These are phyloP conservation scores for Candida bentonensis DNA, from an alignment of 805 yeast genomes.

Conservation along the genomic window DNA sequence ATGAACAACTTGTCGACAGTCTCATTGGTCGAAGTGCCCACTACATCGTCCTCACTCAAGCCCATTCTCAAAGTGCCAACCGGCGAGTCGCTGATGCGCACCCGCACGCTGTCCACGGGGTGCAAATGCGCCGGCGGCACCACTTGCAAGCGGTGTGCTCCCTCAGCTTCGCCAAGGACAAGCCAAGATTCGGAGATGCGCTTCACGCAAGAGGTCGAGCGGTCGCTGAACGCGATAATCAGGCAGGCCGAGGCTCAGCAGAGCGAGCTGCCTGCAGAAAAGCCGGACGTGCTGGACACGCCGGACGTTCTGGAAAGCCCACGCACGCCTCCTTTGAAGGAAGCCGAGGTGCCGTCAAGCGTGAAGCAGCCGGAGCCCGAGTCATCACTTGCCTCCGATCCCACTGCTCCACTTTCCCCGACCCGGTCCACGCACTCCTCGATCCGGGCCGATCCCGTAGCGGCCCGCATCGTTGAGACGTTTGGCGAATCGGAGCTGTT, in stretches of 20 bases:
- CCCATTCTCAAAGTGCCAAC: neutral
- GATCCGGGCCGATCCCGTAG: neutral
- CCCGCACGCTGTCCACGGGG: neutral
- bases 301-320: neutral
- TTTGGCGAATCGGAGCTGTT: conserved; percentile 1
- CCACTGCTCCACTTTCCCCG: no score
- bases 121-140: neutral
- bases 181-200: neutral
- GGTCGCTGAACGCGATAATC: neutral
- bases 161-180: neutral
- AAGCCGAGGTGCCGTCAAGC: no score
- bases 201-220: neutral
- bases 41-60: neutral
- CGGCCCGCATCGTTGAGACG: neutral
- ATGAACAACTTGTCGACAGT: neutral
- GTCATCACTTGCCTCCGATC: no score
- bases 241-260: neutral
- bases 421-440: neutral
- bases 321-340: no score
- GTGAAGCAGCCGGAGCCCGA: no score
- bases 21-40: neutral
- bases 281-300: neutral
- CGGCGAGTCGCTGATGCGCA: neutral
- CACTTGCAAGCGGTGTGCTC: neutral
- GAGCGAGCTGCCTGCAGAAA: neutral